Percentiles rank a stretch among this genome's conserved stretches.
These are phyloP conservation scores for Kwoniella pini DNA, from an alignment of 768 basidiomycete genomes.

Conservation along the genomic window DNA sequence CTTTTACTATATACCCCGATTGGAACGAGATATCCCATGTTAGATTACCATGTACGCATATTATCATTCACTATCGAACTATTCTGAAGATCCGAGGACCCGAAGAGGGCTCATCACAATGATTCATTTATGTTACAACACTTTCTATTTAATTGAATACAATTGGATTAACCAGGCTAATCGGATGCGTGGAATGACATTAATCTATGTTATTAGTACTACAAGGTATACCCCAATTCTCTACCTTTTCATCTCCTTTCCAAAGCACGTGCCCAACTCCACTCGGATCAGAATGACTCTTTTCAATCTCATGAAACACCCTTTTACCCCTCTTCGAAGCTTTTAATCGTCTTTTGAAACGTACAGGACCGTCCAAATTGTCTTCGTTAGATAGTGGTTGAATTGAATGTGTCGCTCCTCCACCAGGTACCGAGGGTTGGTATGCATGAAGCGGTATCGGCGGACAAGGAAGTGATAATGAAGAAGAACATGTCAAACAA, in stretches of 20 bases:
- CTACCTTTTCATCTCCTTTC: constrained; percentile 20
- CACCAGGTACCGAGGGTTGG: not conserved
- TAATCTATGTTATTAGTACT: too few relatives aligned
- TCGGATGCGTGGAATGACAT: too few relatives aligned
- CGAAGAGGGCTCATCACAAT: too few relatives aligned
- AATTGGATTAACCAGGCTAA: too few relatives aligned
- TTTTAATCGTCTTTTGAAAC: not conserved
- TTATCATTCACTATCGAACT: too few relatives aligned
- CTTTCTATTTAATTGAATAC: too few relatives aligned
- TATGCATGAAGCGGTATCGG: constrained; percentile 6
- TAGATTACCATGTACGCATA: constrained; percentile 3
- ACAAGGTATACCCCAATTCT: constrained; percentile 39
- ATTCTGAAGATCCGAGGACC: too few relatives aligned
- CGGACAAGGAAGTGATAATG: constrained; percentile 27
- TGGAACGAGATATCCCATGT: constrained; percentile 8
- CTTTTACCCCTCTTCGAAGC: constrained; percentile 14
- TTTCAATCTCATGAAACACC: constrained; percentile 30
- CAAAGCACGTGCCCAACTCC: constrained; percentile 27
- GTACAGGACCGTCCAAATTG: constrained; percentile 15
- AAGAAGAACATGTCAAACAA: constrained; percentile 31
- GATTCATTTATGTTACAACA: too few relatives aligned
- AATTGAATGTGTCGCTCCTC: not conserved
- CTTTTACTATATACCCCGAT: constrained; percentile 10
- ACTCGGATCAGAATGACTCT: not conserved
- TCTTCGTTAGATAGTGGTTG: constrained; percentile 9